A percentile compares a stretch with the other conserved stretches of the same genome.
phyloP scores from a whole-genome alignment of 116 monocot species.

The Dioscorea cayenensis region DNA sequence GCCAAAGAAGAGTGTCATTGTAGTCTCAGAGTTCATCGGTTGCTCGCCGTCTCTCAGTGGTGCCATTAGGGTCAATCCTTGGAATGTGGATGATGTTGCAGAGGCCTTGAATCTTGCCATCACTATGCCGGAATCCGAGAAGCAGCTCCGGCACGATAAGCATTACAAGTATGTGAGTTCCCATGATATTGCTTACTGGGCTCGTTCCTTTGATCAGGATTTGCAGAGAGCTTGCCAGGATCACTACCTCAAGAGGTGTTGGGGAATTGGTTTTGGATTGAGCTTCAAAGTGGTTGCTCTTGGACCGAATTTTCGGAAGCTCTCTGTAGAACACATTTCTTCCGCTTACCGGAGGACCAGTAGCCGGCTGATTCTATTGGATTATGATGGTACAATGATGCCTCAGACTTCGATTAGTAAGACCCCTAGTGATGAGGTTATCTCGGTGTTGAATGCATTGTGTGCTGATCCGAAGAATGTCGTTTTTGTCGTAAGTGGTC shows the following conservation, averaged over 20 bases:
- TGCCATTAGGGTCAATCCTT: constrained; percentile 58
- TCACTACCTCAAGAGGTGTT: constrained; percentile 41
- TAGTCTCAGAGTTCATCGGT: constrained; percentile 73
- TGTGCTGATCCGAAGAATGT: constrained; percentile 57
- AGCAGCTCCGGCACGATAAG: constrained; percentile 66
- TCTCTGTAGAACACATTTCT: constrained; percentile 37
- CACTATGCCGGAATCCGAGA: constrained; percentile 50
- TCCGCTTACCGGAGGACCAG: constrained; percentile 35
- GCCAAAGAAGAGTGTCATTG: constrained; percentile 49
- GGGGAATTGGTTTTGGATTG: constrained; percentile 53
- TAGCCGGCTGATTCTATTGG: constrained; percentile 50
- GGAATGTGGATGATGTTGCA: constrained; percentile 48
- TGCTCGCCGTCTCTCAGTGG: constrained; percentile 68
- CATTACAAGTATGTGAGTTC: constrained; percentile 68
- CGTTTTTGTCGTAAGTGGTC: constrained; percentile 66
- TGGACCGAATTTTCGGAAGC: constrained; percentile 45
- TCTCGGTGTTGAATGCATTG: constrained; percentile 43
- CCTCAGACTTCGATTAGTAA: constrained; percentile 42
- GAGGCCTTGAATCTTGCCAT: constrained; percentile 61
- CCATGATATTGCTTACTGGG: constrained; percentile 66
- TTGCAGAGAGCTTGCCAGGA: constrained; percentile 44
- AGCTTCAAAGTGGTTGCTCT: constrained; percentile 43
- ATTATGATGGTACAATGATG: constrained; percentile 78
- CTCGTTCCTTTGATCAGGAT: constrained; percentile 49
- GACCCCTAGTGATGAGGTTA: constrained; percentile 45